Base-by-base conservation (phyloP, 2,329 filamentous ascomycete species). In the Botryotinia globosa region DNA sequence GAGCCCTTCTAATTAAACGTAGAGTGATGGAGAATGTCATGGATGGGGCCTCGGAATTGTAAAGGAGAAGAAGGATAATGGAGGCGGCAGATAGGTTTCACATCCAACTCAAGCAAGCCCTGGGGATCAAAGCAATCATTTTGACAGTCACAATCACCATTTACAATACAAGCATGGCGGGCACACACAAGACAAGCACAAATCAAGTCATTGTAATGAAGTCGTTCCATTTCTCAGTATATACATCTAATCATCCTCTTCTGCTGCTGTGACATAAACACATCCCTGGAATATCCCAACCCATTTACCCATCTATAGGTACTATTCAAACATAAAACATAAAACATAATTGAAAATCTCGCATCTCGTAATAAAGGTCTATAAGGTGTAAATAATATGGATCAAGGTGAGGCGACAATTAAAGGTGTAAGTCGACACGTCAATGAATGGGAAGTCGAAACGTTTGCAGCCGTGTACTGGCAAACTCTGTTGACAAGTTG, bases 281-380 rank as follows among this genome's bases (percentile, higher is more conserved):
- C 48, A 68, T 56, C 48, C 65, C 65, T 68, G 64, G 64, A 54
- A 67, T 67, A 68, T 68, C 48, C 65, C 65, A 68, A 68, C 65
- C 65, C 65, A 68, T 68, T 56, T 68, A 68, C 65, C 65, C 51
- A 68, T 68, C 65, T 68, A 68, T 68, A 56, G 39, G 45, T 68
- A 68, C 34, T 68, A 68, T 56, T 56, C 37, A 42, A 68, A 56
- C 65, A 56, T 68, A 68, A 67, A 67, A 67, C 64, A 67, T 67
- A 67, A 67, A 68, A 68, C 65, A 68, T 68, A 68, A 68, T 22
- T 56, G 51, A 51, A 68, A 68, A 42, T 42, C 65, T 42, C 65
- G 65, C 65, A 58, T 68, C 65, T 68, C 65, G 65, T 68, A 68
- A 68, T 68, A 68, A 68, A 68, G 51, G 65, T 68, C 65, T 68